Percentiles rank a stretch among this genome's conserved stretches.
These are phyloP conservation scores for Nitzschia inconspicua DNA, from an alignment of 108 stramenopile species.

Conservation along the genomic window DNA sequence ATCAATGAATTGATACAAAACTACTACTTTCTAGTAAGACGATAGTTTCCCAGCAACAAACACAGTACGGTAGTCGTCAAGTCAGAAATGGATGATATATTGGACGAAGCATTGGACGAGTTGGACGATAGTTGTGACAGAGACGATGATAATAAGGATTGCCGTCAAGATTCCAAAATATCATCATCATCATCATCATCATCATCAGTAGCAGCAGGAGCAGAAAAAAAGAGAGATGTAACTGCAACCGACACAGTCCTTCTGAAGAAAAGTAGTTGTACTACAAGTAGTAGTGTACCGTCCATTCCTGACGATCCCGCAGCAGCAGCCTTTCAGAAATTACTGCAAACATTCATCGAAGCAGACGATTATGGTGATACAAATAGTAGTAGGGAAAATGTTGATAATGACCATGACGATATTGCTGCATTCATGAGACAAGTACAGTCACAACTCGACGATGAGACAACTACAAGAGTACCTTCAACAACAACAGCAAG, in stretches of 20 bases:
- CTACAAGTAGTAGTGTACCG: too few species aligned
- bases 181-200: neutral
- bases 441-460: slow-evolving; percentile 12
- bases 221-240: neutral
- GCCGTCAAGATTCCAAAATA: neutral
- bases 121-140: slow-evolving; percentile 32
- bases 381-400: slow-evolving; percentile 12
- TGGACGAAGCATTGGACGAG: slow-evolving; percentile 50
- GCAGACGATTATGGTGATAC: slow-evolving; percentile 8
- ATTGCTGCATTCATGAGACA: slow-evolving; percentile 8
- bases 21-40: too few species aligned
- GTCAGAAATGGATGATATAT: slow-evolving; percentile 42
- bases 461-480: neutral
- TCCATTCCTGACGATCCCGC: neutral
- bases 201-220: neutral
- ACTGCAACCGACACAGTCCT: neutral
- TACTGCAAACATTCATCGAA: slow-evolving; percentile 1
- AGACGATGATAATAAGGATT: neutral
- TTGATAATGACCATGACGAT: neutral
- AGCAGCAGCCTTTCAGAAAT: neutral
- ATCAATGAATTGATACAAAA: too few species aligned
- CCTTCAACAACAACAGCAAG: neutral
- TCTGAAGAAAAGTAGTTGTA: neutral
- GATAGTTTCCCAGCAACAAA: too few species aligned
- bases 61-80: too few species aligned